Conservation (phyloP, 768 basidiomycete genomes). For the Suillus ampliporus region DNA sequence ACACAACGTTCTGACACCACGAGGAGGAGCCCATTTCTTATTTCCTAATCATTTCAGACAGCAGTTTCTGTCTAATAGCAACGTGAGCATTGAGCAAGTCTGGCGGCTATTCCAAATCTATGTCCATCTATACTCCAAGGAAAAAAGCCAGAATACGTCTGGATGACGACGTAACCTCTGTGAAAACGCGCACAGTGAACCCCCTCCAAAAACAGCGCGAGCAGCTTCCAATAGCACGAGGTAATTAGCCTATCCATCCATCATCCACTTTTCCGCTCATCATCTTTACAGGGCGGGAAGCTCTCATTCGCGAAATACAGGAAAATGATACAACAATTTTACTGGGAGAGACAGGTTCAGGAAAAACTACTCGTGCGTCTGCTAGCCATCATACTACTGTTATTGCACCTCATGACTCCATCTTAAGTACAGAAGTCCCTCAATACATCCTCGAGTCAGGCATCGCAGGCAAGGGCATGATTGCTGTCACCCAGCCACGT, state of each 20-base stretch:
- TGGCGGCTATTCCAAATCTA: conserved; percentile 9
- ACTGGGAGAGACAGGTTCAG: conserved; percentile 96
- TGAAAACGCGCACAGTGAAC: conserved; percentile 15
- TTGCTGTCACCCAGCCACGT: conserved; percentile 95
- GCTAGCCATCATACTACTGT: conserved; percentile 2
- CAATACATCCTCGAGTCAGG: conserved; percentile 92
- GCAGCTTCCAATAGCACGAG: conserved; percentile 80
- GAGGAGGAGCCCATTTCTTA: neutral
- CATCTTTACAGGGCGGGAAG: conserved; percentile 64
- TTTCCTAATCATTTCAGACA: neutral
- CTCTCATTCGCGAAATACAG: conserved; percentile 71
- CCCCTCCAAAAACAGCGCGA: conserved; percentile 66
- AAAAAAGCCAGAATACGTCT: conserved; percentile 32
- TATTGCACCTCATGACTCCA: conserved; percentile 10
- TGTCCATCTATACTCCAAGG: conserved; percentile 30
- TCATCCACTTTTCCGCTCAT: neutral
- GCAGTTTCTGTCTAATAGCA: neutral
- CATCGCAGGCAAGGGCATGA: conserved; percentile 69
- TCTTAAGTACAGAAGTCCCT: conserved; percentile 79
- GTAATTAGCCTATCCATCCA: conserved; percentile 43
- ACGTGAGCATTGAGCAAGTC: neutral
- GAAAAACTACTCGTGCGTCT: conserved; percentile 95
- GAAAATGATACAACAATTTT: conserved; percentile 87
- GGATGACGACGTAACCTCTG: conserved; percentile 24
- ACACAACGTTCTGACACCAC: neutral